Percentiles rank a stretch among this genome's conserved stretches.
phyloP scores from a whole-genome alignment of 208 protist genomes.

The Vickermania ingenoplastis region DNA sequence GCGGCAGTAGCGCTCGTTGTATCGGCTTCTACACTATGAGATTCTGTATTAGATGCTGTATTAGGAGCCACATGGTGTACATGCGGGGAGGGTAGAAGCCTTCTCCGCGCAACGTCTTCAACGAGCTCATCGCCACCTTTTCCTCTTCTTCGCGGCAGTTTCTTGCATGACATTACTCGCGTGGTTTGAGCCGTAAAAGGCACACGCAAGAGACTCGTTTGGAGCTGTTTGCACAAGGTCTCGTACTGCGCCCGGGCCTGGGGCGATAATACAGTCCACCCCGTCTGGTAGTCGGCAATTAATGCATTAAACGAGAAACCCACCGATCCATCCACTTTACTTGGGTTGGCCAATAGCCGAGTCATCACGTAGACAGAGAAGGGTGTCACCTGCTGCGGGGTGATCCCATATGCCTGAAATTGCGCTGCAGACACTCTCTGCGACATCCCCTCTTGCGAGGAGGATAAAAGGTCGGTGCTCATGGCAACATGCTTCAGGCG shows the following conservation, averaged over 20 bases:
- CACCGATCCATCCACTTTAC: conserved; percentile 13
- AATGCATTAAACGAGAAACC: conserved; percentile 24
- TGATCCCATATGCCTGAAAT: conserved; percentile 40
- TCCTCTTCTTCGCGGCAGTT: no score
- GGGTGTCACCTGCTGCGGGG: conserved; percentile 28
- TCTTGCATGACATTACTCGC: no score
- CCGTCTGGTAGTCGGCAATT: conserved; percentile 57
- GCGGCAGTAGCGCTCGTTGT: no score
- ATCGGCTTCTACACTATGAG: no score
- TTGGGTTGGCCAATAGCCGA: conserved; percentile 32
- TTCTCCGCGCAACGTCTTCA: no score
- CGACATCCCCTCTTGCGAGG: conserved; percentile 10
- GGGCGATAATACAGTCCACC: conserved; percentile 61
- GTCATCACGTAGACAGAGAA: conserved; percentile 74
- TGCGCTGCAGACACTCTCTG: conserved; percentile 14
- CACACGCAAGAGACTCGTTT: conserved; percentile 8
- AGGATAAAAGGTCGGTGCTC: conserved; percentile 47
- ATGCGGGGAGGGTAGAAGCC: no score
- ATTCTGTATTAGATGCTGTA: no score
- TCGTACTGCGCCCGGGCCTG: conserved; percentile 34
- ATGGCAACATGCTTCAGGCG: conserved; percentile 23
- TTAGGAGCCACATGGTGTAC: no score
- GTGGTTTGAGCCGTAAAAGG: no score
- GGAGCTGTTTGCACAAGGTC: conserved; percentile 28
- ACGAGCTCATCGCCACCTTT: no score